Base-by-base conservation (phyloP, 805 yeast genomes). In the Yamadazyma insecticola region DNA sequence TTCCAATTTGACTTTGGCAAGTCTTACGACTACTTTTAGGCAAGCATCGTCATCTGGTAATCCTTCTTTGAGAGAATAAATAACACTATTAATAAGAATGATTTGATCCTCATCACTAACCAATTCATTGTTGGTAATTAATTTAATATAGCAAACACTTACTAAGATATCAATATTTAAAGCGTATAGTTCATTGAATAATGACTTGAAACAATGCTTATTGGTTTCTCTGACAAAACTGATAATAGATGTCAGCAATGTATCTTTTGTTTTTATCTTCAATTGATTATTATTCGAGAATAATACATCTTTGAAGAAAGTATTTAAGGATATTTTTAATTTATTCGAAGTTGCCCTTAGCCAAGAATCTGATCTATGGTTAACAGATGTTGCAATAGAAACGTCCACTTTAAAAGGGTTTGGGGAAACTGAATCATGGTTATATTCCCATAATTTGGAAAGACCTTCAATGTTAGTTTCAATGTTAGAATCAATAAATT, bases 261-360 rank as follows among this genome's bases (percentile, higher is more conserved):
- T 45, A 0, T 33, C 27, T 24, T 59, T 62, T 2, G 51, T 35
- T 20, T 41, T 48, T 3, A 60, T 26, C 31, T 54, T 53, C 16
- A 35, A 29, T 29, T 29, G 31, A 36, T 47, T 37, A 17, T 37
- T 38, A 11, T 40, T 39, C 1, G 51, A 41, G n/a, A 52, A 35
- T 7, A 62, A 34, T 3, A 63, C 26, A 17, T 47, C 39, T 29
- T 53, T 59, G 46, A 63, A 58, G 13, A 63, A 47, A 1, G 53
- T 41, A 13, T 50, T 41, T 29, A 65, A 41, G 0, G 67, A 49
- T 2, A 60, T 28, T 30, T 63, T 61, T 27, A 64, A 49, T 40
- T 63, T 65, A 28, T 53, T 55, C 1, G 67, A 48, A 2, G 67
- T 58, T 1, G 68, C 67, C 12, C 35, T 38, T 6, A 64, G 40